phyloP scores from a whole-genome alignment of 2,329 filamentous ascomycete genomes.

The Botrytis elliptica region DNA sequence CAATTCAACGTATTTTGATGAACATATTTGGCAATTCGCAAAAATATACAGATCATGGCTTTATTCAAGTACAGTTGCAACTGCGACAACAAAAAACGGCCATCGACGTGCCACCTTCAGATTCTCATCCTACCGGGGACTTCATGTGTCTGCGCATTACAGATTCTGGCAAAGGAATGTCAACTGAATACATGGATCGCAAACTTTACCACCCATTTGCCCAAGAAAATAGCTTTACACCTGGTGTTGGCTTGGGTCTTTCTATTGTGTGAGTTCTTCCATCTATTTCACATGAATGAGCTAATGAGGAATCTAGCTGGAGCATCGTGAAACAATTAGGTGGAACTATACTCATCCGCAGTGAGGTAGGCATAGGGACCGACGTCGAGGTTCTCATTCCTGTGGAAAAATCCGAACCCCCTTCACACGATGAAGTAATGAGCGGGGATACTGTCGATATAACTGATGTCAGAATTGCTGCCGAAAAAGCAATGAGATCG shows the following conservation, averaged over 20 bases:
- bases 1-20: slow-evolving; percentile 51
- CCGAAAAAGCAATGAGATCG: slow-evolving; percentile 25
- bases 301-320: slow-evolving; percentile 16
- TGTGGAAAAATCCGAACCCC: slow-evolving; percentile 15
- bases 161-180: slow-evolving; percentile 64
- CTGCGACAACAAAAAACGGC: neutral
- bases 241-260: slow-evolving; percentile 42
- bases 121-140: slow-evolving; percentile 54
- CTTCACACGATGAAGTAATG: neutral
- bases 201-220: slow-evolving; percentile 60
- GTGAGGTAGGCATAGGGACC: slow-evolving; percentile 51
- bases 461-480: slow-evolving; percentile 6
- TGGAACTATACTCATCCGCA: slow-evolving; percentile 56
- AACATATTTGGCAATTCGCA: slow-evolving; percentile 60
- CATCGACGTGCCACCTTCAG: slow-evolving; percentile 44
- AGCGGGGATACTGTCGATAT: slow-evolving; percentile 18
- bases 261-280: slow-evolving; percentile 44
- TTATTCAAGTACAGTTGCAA: slow-evolving; percentile 43
- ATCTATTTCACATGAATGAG: neutral
- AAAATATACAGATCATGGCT: slow-evolving; percentile 55
- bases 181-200: slow-evolving; percentile 55
- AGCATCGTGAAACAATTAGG: slow-evolving; percentile 44
- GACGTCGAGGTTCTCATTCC: slow-evolving; percentile 46
- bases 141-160: slow-evolving; percentile 41
- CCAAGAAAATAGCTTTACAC: slow-evolving; percentile 58